phyloP scores from a whole-genome alignment of 345 rosid species.

The Lenwebbia sp. region DNA sequence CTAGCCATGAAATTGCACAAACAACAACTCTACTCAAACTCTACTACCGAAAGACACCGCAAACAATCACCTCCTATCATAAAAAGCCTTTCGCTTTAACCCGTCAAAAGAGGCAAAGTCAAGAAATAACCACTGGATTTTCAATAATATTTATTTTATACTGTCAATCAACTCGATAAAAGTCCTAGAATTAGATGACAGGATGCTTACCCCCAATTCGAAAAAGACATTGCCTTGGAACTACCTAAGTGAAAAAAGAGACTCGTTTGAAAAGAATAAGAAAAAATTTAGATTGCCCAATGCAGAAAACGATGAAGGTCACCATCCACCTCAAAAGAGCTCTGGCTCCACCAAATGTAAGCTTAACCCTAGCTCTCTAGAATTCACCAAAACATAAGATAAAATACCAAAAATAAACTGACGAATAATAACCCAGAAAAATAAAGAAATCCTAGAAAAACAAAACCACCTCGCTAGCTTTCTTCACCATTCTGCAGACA shows the following conservation, averaged over 20 bases:
- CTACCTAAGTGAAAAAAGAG: background rate
- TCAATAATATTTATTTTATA: background rate
- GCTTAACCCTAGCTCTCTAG: background rate
- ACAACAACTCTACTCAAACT: background rate
- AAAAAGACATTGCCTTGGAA: background rate
- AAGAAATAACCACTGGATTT: background rate
- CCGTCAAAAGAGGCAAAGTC: background rate
- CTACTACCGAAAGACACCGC: background rate
- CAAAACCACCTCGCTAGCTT: conserved; percentile 42
- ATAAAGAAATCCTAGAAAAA: conserved; percentile 7
- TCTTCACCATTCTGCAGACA: conserved; percentile 40
- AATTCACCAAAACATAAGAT: background rate
- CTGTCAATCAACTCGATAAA: background rate
- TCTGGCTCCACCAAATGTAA: background rate
- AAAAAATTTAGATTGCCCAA: background rate
- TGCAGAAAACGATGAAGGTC: background rate
- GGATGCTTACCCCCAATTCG: background rate
- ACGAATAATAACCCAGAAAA: background rate
- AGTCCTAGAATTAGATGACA: background rate
- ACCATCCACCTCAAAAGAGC: background rate
- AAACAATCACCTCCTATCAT: too few species aligned
- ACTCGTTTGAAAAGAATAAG: background rate
- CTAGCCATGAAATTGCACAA: background rate
- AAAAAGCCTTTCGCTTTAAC: too few species aligned
- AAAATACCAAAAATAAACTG: background rate